A percentile compares a stretch with the other conserved stretches of the same genome.
These are phyloP conservation scores for Solanum neorickii DNA, from an alignment of 257 asterid species.

Conservation along the genomic window DNA sequence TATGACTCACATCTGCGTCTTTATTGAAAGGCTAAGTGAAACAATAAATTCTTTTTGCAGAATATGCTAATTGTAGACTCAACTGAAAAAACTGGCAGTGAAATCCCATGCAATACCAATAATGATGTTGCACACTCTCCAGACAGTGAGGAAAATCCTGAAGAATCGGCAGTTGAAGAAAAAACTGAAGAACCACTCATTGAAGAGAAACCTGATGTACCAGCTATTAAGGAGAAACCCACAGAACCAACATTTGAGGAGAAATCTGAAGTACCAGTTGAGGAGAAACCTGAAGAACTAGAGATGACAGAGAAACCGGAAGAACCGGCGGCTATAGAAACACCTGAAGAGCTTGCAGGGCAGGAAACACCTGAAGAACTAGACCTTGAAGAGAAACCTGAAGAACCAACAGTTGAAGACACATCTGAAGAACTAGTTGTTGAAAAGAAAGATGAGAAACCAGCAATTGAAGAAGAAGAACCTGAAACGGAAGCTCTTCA, in stretches of 20 bases:
- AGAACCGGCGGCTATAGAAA: neutral
- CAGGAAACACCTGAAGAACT: neutral
- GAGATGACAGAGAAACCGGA: neutral
- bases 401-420: neutral
- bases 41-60: neutral
- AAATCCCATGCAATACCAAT: neutral
- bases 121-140: neutral
- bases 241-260: neutral
- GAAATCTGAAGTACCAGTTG: neutral
- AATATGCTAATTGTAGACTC: neutral
- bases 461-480: neutral
- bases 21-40: neutral
- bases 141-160: neutral
- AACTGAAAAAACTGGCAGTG: neutral
- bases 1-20: neutral
- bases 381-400: neutral
- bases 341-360: neutral
- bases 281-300: neutral
- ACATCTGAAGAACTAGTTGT: neutral
- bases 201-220: neutral
- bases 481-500: neutral
- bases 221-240: neutral
- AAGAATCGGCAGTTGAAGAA: neutral
- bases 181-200: neutral
- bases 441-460: neutral